A percentile compares a stretch with the other conserved stretches of the same genome.
Conservation (phyloP, 495 filamentous ascomycete species). For the Annulohypoxylon stygium region DNA sequence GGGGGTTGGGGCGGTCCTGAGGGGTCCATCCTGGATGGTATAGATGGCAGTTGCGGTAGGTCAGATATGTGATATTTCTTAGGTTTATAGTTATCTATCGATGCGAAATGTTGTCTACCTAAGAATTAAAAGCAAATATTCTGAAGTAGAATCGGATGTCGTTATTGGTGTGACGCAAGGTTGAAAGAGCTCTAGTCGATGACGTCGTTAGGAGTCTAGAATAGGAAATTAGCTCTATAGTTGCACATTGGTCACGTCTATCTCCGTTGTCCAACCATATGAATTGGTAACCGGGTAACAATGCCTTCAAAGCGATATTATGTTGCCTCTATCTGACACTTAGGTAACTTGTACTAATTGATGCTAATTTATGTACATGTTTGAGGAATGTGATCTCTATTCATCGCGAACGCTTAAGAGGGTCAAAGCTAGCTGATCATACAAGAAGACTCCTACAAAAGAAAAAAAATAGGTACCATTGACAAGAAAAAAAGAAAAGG, state of each 20-base stretch:
- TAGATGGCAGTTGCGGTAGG: not conserved
- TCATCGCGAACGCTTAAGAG: no score
- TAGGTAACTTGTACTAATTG: not conserved
- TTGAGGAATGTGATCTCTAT: no score
- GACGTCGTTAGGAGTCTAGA: slow-evolving; percentile 32
- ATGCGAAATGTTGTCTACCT: not conserved
- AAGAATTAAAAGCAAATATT: not conserved
- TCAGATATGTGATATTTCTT: not conserved
- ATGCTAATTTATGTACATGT: no score
- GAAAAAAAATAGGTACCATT: not conserved
- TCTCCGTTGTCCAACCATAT: not conserved
- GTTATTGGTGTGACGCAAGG: slow-evolving; percentile 33
- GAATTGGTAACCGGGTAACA: not conserved
- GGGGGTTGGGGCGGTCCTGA: slow-evolving; percentile 63
- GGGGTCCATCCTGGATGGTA: slow-evolving; percentile 49
- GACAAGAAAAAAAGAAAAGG: not conserved
- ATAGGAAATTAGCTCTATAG: slow-evolving; percentile 18
- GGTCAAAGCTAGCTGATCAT: not conserved
- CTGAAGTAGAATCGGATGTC: not conserved
- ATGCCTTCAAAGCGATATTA: not conserved
- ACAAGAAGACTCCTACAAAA: not conserved
- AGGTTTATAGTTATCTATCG: not conserved
- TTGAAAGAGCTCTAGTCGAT: slow-evolving; percentile 31
- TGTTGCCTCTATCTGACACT: no score
- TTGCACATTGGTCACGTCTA: not conserved